These are phyloP conservation scores for Solanum bulbocastanum DNA, from an alignment of 257 asterid species.

Conservation along the genomic window DNA sequence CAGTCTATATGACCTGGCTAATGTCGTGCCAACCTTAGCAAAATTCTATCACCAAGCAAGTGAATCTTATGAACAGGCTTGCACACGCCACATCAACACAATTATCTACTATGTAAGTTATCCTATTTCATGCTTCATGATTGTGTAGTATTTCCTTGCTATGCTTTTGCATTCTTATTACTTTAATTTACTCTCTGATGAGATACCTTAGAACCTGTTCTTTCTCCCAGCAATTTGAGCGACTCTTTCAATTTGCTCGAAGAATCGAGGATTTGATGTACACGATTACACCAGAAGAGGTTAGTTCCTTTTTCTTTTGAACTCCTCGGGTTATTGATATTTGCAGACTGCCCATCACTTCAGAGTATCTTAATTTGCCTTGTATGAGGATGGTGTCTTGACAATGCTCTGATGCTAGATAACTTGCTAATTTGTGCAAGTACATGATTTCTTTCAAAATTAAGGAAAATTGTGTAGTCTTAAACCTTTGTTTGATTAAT, in stretches of 20 bases:
- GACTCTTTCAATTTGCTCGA: constrained; percentile 86
- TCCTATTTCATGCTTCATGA: neutral
- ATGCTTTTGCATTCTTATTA: neutral
- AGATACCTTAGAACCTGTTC: neutral
- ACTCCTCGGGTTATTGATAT: neutral
- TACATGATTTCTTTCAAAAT: neutral
- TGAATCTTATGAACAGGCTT: constrained; percentile 90
- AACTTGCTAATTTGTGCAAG: neutral
- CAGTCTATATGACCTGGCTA: constrained; percentile 97
- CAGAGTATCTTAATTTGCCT: neutral
- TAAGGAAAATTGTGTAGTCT: neutral
- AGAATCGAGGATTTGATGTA: constrained; percentile 75
- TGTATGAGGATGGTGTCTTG: neutral
- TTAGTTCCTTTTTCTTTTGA: constrained; percentile 20
- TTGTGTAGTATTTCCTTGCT: neutral
- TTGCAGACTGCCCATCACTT: neutral
- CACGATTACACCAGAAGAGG: constrained; percentile 85
- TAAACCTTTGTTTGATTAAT: neutral
- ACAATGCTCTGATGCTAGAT: neutral
- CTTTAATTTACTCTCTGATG: neutral
- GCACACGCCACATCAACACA: constrained; percentile 70
- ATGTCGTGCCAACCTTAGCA: constrained; percentile 87
- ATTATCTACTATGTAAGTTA: constrained; percentile 74
- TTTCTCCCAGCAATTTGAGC: constrained; percentile 80
- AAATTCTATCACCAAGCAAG: constrained; percentile 98